Evolutionary conservation across 495 filamentous ascomycete genomes (phyloP).

Genomic region (Aspergillus ellipticus): DNA sequence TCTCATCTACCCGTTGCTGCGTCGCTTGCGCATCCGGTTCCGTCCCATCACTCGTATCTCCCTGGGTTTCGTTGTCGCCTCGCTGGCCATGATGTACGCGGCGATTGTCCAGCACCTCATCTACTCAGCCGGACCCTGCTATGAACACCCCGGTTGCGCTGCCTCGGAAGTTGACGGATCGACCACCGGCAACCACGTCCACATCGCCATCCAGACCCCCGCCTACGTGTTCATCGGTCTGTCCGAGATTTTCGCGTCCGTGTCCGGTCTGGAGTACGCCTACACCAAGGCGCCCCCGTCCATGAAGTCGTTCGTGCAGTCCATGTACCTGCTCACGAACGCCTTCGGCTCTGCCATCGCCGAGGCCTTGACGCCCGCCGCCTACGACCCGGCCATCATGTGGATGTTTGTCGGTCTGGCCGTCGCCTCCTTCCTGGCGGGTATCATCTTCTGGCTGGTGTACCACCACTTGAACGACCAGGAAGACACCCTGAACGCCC

Average conservation of each 20-base stretch:
- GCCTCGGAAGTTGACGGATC: slow-evolving; percentile 30
- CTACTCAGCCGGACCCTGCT: slow-evolving; percentile 57
- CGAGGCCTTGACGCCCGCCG: slow-evolving; percentile 64
- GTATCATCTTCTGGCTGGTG: slow-evolving; percentile 42
- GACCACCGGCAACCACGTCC: slow-evolving; percentile 46
- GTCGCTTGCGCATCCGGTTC: slow-evolving; percentile 61
- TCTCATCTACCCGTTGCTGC: slow-evolving; percentile 63
- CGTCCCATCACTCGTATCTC: slow-evolving; percentile 72
- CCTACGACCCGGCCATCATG: slow-evolving; percentile 66
- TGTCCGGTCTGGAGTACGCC: slow-evolving; percentile 71
- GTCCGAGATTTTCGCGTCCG: slow-evolving; percentile 71
- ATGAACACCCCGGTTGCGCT: slow-evolving; percentile 32
- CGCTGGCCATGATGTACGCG: slow-evolving; percentile 61
- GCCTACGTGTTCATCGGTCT: slow-evolving; percentile 69
- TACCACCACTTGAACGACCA: slow-evolving; percentile 43
- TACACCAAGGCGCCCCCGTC: slow-evolving; percentile 80
- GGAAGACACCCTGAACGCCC: slow-evolving; percentile 46
- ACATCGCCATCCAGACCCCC: slow-evolving; percentile 66
- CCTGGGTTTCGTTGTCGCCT: slow-evolving; percentile 63
- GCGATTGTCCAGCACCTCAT: slow-evolving; percentile 70
- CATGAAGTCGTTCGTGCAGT: slow-evolving; percentile 77
- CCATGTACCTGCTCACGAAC: slow-evolving; percentile 68
- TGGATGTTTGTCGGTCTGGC: slow-evolving; percentile 66
- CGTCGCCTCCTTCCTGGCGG: slow-evolving; percentile 37
- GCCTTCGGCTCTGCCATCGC: slow-evolving; percentile 70